These are phyloP conservation scores for Aspergillus chevalieri DNA, from an alignment of 2,329 filamentous ascomycete genomes.

Conservation along the genomic window DNA sequence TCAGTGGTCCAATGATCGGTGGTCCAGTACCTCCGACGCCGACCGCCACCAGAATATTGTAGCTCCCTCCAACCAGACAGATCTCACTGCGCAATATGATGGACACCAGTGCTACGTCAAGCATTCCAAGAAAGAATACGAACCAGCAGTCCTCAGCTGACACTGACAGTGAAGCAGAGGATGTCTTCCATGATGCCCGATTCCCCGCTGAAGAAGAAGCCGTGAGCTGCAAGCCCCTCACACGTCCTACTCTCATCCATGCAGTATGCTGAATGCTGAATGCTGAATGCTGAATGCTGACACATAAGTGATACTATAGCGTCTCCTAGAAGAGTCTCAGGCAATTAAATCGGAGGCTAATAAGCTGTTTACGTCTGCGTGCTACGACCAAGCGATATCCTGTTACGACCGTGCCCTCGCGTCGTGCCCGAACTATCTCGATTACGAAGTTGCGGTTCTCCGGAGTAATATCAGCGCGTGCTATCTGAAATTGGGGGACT, in stretches of 20 bases:
- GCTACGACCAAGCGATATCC: constrained; percentile 71
- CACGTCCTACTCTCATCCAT: background rate
- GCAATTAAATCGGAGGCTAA: constrained; percentile 71
- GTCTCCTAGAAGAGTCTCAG: constrained; percentile 65
- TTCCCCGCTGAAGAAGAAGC: constrained; percentile 45
- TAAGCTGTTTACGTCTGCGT: constrained; percentile 63
- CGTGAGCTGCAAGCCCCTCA: constrained; percentile 22
- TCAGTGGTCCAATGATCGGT: background rate
- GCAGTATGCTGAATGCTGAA: background rate
- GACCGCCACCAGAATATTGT: too few relatives aligned
- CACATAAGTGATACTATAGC: constrained; percentile 35
- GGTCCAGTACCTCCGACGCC: background rate
- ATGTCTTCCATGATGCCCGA: constrained; percentile 37
- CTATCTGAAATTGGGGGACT: constrained; percentile 75
- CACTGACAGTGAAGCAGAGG: constrained; percentile 32
- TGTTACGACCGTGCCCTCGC: constrained; percentile 76
- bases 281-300: constrained; percentile 8
- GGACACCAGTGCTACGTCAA: background rate
- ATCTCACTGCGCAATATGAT: background rate
- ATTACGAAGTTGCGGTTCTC: constrained; percentile 82
- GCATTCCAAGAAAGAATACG: background rate
- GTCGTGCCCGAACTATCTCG: constrained; percentile 74
- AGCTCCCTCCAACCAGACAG: background rate
- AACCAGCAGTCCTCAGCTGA: constrained; percentile 9
- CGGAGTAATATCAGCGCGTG: constrained; percentile 86